These are phyloP conservation scores for Penicillium sp. DNA, from an alignment of 2,329 filamentous ascomycete genomes.

Conservation along the genomic window DNA sequence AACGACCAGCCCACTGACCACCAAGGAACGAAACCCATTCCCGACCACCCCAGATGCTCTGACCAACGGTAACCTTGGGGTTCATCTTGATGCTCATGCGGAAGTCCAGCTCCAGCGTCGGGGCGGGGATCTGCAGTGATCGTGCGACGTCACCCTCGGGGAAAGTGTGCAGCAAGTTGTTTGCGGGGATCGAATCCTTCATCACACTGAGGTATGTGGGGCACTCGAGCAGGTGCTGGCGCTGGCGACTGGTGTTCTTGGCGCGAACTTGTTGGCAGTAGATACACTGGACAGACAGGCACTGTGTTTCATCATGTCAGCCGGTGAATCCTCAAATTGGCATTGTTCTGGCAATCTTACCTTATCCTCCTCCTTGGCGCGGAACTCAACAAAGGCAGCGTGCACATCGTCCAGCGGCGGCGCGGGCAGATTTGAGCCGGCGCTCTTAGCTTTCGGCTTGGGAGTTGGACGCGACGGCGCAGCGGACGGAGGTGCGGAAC, in stretches of 20 bases:
- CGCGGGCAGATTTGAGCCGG: conserved; percentile 51
- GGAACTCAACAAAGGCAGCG: conserved; percentile 56
- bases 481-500: conserved; percentile 40
- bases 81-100: conserved; percentile 61
- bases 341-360: conserved; percentile 31
- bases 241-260: conserved; percentile 58
- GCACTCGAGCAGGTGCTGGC: conserved; percentile 57
- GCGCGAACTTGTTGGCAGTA: conserved; percentile 58
- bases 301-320: conserved; percentile 37
- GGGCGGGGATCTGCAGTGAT: conserved; percentile 55
- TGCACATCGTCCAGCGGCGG: conserved; percentile 57
- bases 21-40: conserved; percentile 60
- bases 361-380: conserved; percentile 56
- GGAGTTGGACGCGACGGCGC: conserved; percentile 46
- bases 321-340: background rate
- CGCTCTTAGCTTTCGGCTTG: conserved; percentile 46
- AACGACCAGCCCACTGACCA: conserved; percentile 59
- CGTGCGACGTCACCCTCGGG: conserved; percentile 57
- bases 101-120: conserved; percentile 58
- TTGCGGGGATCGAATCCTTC: conserved; percentile 59
- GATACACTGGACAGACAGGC: conserved; percentile 57
- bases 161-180: conserved; percentile 58
- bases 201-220: conserved; percentile 58
- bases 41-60: conserved; percentile 55
- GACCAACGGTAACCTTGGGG: conserved; percentile 55